Conservation (phyloP, 441 rosid species). For the Adansonia rubrostipa region DNA sequence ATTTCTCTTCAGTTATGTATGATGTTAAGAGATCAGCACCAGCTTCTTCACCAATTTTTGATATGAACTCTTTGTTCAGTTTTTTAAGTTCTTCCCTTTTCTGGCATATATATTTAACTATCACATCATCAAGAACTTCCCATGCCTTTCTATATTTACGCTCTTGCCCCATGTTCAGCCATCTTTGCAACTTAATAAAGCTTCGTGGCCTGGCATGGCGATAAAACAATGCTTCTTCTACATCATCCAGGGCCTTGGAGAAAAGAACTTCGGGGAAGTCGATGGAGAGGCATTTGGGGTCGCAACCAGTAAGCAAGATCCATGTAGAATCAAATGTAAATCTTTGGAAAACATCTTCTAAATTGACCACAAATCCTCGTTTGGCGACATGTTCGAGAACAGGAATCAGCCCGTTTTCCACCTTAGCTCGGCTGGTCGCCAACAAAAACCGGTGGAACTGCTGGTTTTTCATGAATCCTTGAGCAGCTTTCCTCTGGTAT, state of each 20-base stretch:
- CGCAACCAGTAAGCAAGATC: constrained; percentile 35
- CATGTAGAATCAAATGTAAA: constrained; percentile 48
- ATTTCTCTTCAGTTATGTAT: constrained; percentile 32
- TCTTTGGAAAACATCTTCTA: constrained; percentile 52
- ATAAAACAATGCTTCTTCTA: constrained; percentile 46
- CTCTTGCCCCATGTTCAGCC: constrained; percentile 45
- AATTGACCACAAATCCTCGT: constrained; percentile 37
- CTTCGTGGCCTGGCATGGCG: constrained; percentile 39
- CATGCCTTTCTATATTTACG: constrained; percentile 37
- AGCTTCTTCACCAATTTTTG: background rate
- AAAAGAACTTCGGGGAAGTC: constrained; percentile 43
- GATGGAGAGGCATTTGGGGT: constrained; percentile 38
- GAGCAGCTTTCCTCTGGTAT: constrained; percentile 44
- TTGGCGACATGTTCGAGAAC: constrained; percentile 41
- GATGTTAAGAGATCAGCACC: constrained; percentile 43
- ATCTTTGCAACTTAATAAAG: constrained; percentile 42
- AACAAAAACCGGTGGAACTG: constrained; percentile 34
- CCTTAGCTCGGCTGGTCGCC: constrained; percentile 36
- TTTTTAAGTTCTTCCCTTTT: constrained; percentile 36
- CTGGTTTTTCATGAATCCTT: constrained; percentile 34
- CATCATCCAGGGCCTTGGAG: constrained; percentile 44
- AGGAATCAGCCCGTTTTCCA: constrained; percentile 44
- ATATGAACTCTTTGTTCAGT: background rate
- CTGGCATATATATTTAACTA: constrained; percentile 29
- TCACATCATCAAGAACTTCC: constrained; percentile 25